Conservation (phyloP, 177 flowering plant genomes). For the Vitis hybrid region DNA sequence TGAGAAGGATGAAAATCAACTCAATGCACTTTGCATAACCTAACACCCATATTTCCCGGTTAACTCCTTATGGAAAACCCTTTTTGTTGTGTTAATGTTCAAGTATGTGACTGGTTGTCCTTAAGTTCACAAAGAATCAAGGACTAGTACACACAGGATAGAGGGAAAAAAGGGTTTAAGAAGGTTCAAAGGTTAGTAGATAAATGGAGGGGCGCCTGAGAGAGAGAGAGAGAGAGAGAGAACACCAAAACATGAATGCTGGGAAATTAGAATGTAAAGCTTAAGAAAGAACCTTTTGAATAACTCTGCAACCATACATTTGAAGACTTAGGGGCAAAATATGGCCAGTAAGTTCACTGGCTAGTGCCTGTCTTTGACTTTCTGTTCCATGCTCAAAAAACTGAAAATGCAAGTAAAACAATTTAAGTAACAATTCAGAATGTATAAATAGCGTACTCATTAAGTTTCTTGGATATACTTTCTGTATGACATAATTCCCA, state of each 20-base stretch:
- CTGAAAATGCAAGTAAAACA: conserved; percentile 42
- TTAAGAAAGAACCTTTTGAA: conserved; percentile 70
- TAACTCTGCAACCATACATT: conserved; percentile 96
- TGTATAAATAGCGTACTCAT: background rate
- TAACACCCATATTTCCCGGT: too few relatives aligned
- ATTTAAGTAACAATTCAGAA: background rate
- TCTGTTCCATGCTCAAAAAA: conserved; percentile 91
- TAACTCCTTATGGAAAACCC: too few relatives aligned
- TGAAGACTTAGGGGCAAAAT: conserved; percentile 92
- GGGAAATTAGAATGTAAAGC: conserved; percentile 11
- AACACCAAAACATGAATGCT: background rate
- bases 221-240: background rate
- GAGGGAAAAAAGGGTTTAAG: too few relatives aligned
- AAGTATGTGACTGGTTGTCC: too few relatives aligned
- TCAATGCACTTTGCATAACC: too few relatives aligned
- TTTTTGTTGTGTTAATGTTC: too few relatives aligned
- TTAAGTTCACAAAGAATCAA: too few relatives aligned
- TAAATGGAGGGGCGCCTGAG: too few relatives aligned
- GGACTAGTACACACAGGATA: too few relatives aligned
- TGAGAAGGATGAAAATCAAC: too few relatives aligned
- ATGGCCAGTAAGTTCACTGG: conserved; percentile 73
- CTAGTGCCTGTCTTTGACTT: conserved; percentile 73
- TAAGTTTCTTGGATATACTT: conserved; percentile 39
- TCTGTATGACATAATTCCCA: conserved; percentile 96
- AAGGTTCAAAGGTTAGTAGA: too few relatives aligned